Evolutionary conservation across 2,329 filamentous ascomycete genomes (phyloP).

Genomic region (Aquanectria penicillioides): DNA sequence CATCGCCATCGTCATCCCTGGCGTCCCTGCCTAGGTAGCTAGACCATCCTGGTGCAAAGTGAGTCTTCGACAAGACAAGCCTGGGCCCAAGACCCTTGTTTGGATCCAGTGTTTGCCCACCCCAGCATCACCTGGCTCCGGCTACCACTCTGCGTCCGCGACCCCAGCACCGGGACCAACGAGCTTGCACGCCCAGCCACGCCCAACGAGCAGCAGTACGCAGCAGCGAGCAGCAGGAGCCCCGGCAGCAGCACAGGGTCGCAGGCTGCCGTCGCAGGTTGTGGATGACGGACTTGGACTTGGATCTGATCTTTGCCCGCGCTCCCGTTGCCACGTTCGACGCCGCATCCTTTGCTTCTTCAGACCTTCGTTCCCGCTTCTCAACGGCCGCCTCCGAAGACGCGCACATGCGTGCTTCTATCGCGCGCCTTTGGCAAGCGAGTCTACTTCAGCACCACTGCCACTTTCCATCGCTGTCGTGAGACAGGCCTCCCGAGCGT

Average conservation of each 20-base stretch:
- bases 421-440: conserved; percentile 27
- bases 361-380: conserved; percentile 30
- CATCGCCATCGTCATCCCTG: conserved; percentile 5
- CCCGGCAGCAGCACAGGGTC: conserved; percentile 10
- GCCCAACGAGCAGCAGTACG: conserved; percentile 21
- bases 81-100: conserved; percentile 18
- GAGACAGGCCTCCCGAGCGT: conserved; percentile 16
- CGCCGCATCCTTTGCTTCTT: conserved; percentile 31
- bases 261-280: conserved; percentile 20
- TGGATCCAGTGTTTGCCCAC: conserved; percentile 26
- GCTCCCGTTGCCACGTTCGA: conserved; percentile 19
- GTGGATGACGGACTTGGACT: conserved; percentile 18
- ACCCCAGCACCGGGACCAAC: conserved; percentile 24
- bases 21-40: neutral
- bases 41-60: conserved; percentile 4
- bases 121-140: conserved; percentile 26
- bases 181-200: conserved; percentile 23
- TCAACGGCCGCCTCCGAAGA: conserved; percentile 25
- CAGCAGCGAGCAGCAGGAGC: conserved; percentile 3
- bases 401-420: conserved; percentile 31
- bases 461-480: conserved; percentile 12
- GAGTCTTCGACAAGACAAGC: conserved; percentile 13
- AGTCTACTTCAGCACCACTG: conserved; percentile 13
- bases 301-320: conserved; percentile 21
- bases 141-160: conserved; percentile 21